A percentile compares a stretch with the other conserved stretches of the same genome.
Conservation (phyloP, 371 early-diverging fungal species). For the Apophysomyces variabilis region DNA sequence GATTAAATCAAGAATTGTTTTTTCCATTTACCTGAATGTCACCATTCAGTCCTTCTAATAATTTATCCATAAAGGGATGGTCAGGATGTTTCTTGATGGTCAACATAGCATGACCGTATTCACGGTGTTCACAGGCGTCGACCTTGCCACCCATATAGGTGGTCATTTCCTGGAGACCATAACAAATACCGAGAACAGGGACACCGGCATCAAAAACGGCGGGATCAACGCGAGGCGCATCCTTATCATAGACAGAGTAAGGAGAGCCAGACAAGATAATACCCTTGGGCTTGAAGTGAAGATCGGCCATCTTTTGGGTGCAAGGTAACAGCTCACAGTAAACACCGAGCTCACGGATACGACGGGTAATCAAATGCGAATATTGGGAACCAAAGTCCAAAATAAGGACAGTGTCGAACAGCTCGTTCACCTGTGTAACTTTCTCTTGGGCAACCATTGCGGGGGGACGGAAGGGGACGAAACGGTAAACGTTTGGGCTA, state of each 20-base stretch:
- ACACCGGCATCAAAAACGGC: constrained; percentile 88
- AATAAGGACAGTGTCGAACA: constrained; percentile 96
- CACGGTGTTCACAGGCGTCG: constrained; percentile 87
- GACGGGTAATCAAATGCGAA: constrained; percentile 96
- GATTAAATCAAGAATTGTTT: neutral
- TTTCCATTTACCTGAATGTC: constrained; percentile 50
- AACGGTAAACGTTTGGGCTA: constrained; percentile 3
- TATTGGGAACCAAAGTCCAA: constrained; percentile 98
- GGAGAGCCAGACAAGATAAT: constrained; percentile 96
- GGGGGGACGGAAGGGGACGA: neutral
- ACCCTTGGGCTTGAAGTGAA: constrained; percentile 95
- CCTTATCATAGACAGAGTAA: constrained; percentile 94
- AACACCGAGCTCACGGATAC: constrained; percentile 95
- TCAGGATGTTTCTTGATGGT: constrained; percentile 63
- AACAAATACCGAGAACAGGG: constrained; percentile 97
- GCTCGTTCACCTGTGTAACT: constrained; percentile 65
- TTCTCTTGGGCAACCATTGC: constrained; percentile 36
- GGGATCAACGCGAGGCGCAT: constrained; percentile 94
- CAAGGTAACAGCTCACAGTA: constrained; percentile 98
- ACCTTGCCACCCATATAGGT: constrained; percentile 88
- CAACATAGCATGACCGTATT: constrained; percentile 93
- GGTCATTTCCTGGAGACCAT: constrained; percentile 96
- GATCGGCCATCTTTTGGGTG: constrained; percentile 91
- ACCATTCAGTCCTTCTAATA: constrained; percentile 80
- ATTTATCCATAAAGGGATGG: constrained; percentile 64